Base-by-base conservation (phyloP, 371 early-diverging fungal genomes). In the Circinella umbellata region DNA sequence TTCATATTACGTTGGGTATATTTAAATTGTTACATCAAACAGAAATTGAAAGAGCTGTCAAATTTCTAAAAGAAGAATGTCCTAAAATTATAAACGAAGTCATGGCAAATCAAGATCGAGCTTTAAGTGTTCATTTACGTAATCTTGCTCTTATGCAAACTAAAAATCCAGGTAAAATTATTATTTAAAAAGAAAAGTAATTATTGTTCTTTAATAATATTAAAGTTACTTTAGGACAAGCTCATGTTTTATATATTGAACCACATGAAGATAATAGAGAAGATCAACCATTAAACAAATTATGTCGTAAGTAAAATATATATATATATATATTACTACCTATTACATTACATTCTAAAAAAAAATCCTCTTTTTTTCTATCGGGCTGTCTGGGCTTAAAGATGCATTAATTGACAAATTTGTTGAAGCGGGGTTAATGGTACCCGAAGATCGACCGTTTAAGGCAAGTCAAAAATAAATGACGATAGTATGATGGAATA, bases 1-100 rank as follows among this genome's bases (percentile, higher is more conserved):
- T 80, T 18, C 81, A 80, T 39, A 77, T 80, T 27, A 80, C 81
- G 0, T 49, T 80, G n/a, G 81, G 81, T 5, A 76, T 80, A 18
- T 73, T 72, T 39, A 78, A 76, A 34, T 42, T 80, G 5, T 14
- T 76, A 49, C 63, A 60, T 39, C 74, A 74, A 34, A 18, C 64
- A 9, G 80, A 79, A 8, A 66, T 79, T 18, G 76, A 76, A 57
- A 61, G 63, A 10, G 75, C 80, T 9, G 64, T 74, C 3, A 70
- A 69, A 27, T 74, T 73, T 47, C 15, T 78, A 3, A 78, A 78
- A 38, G 65, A 72, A 35, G 69, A 72, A 46, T 51, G 66, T 27
- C 67, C 73, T 8, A 49, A 62, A 20, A 18, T 74, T 13, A 64
- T 78, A 4, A 37, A 57, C 14, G 55, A 68, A 51, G 20, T 47